Conservation (phyloP, 2,329 filamentous ascomycete species). For the Huntiella decipiens region DNA sequence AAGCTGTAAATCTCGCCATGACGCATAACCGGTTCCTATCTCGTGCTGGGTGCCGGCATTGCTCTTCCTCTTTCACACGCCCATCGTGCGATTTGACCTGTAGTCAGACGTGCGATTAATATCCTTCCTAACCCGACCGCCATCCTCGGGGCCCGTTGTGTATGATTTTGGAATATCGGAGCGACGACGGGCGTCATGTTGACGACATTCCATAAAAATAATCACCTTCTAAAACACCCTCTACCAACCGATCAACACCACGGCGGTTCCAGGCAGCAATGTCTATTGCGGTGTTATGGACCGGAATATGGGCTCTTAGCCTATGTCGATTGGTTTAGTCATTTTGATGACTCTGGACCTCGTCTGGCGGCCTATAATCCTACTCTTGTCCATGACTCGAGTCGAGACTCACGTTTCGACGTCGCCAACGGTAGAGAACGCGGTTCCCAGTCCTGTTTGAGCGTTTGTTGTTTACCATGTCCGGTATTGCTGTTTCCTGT, state of each 20-base stretch:
- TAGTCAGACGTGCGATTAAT: not conserved
- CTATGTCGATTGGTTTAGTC: not conserved
- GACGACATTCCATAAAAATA: slow-evolving; percentile 9
- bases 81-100: not conserved
- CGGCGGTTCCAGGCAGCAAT: too few relatives aligned
- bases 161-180: slow-evolving; percentile 8
- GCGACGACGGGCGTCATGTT: slow-evolving; percentile 8
- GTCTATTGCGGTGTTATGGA: too few relatives aligned
- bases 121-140: slow-evolving; percentile 5
- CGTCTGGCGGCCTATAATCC: too few relatives aligned
- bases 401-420: not conserved
- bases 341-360: not conserved
- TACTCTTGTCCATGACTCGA: too few relatives aligned
- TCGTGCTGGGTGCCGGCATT: not conserved
- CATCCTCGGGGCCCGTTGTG: slow-evolving; percentile 8
- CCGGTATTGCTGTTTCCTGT: slow-evolving; percentile 1
- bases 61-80: not conserved
- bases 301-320: too few relatives aligned
- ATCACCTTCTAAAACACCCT: slow-evolving; percentile 9
- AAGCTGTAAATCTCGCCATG: slow-evolving; percentile 48
- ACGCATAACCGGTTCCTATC: not conserved
- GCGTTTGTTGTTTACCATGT: slow-evolving; percentile 1
- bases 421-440: slow-evolving; percentile 5
- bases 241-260: not conserved
- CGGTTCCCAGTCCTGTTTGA: slow-evolving; percentile 7